Base-by-base conservation (phyloP, 306 rosid genomes). In the Acacia crassicarpa region DNA sequence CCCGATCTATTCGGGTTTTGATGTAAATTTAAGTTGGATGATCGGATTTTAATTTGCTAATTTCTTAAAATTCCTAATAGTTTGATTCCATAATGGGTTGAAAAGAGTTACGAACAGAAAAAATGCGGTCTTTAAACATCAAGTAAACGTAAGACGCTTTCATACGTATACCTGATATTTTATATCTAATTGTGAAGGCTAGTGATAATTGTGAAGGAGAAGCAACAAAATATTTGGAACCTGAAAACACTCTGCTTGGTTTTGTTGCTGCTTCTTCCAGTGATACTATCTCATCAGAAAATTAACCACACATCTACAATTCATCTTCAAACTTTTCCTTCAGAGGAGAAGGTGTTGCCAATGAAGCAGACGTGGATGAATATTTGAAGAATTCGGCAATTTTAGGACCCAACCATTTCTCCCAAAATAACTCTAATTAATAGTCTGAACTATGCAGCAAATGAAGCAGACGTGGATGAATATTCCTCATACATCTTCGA, bases 351-450 rank as follows among this genome's bases (percentile, higher is more conserved):
- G 1, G 56, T 16, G 73, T 75, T 70, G 76, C 77, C n/a, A 38
- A 12, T 66, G 82, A n/a, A n/a, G n/a, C n/a, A n/a, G n/a, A n/a
- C n/a, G n/a, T n/a, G n/a, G n/a, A n/a, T n/a, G n/a, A n/a, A 35
- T 77, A 59, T 51, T 70, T 14, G 77, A 76, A 81, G 67, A 75
- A 78, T 12, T 25, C 17, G n/a, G 67, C 5, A 84, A 89, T 75
- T 89, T 91, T 76, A 89, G 93, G 97, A 86, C 84, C 2, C 35
- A 32, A 32, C 93, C 90, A 38, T 91, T 86, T 68, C 8, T 85
- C 6, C 17, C 45, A 44, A 92, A 89, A 35, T 14, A 0, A 25
- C 22, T 23, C 13, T 23, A 4, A 25, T 23, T 23, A 4, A 25
- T 23, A 45, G 6, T 44, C 58, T 15, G 58, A 44, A 45, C 40